Evolutionary conservation across 148 eudicot genomes (phyloP).

Genomic region (Arbutus unedo): DNA sequence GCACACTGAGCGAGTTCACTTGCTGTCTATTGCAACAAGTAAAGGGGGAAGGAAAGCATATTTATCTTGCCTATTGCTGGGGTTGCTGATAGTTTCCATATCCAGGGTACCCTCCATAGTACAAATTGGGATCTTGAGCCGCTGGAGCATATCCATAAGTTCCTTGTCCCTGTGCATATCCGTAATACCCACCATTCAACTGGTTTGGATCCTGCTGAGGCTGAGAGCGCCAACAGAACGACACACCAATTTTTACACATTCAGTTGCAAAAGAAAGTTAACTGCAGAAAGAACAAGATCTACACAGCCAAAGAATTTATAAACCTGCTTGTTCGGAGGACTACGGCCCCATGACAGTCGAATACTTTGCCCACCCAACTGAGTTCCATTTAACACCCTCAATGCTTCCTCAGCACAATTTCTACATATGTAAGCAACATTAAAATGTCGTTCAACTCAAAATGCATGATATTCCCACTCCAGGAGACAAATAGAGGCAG

Average conservation of each 20-base stretch:
- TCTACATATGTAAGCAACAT: slow-evolving; percentile 29
- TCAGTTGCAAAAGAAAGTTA: neutral
- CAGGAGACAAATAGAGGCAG: slow-evolving; percentile 7
- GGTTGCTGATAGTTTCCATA: slow-evolving; percentile 72
- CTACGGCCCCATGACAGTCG: slow-evolving; percentile 98
- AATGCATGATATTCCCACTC: neutral
- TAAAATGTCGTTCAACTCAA: neutral
- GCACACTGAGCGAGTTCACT: neutral
- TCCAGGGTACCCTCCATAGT: slow-evolving; percentile 79
- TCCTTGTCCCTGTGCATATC: slow-evolving; percentile 73
- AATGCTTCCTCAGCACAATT: slow-evolving; percentile 82
- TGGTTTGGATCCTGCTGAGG: slow-evolving; percentile 73
- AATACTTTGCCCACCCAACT: slow-evolving; percentile 74
- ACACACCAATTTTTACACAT: slow-evolving; percentile 2
- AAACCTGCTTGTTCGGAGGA: slow-evolving; percentile 79
- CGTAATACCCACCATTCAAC: slow-evolving; percentile 68
- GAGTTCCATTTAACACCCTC: slow-evolving; percentile 58
- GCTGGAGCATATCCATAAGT: slow-evolving; percentile 70
- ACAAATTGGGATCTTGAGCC: slow-evolving; percentile 77
- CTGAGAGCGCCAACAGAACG: slow-evolving; percentile 28
- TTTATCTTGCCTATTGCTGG: slow-evolving; percentile 36
- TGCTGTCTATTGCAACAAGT: neutral
- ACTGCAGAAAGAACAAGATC: neutral
- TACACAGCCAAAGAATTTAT: neutral
- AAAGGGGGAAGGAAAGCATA: neutral